Percentiles rank a stretch among this genome's conserved stretches.
Evolutionary conservation across 2,329 filamentous ascomycete genomes (phyloP).

Genomic region (Arachnopeziza araneosa): DNA sequence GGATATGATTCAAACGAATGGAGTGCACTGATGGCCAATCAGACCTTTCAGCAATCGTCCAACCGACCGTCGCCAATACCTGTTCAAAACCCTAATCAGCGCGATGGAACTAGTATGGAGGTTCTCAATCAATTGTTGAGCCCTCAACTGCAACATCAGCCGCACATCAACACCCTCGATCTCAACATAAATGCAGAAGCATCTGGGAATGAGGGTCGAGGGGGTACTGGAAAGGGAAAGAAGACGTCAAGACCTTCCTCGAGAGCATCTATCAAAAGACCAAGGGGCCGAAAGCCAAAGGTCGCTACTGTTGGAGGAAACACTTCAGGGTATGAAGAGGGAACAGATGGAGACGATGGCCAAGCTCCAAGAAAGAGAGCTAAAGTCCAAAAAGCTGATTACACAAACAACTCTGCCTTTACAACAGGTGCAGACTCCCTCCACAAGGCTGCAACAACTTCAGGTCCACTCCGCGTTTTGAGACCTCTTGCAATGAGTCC

Average conservation of each 20-base stretch:
- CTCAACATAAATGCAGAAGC: conserved; percentile 13
- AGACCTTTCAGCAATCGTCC: neutral
- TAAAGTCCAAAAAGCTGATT: conserved; percentile 68
- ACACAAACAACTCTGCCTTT: conserved; percentile 66
- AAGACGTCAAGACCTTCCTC: conserved; percentile 26
- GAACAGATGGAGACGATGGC: conserved; percentile 37
- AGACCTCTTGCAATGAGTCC: conserved; percentile 59
- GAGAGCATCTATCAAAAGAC: conserved; percentile 25
- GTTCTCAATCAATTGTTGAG: conserved; percentile 36
- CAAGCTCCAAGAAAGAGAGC: conserved; percentile 64
- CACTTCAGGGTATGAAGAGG: conserved; percentile 68
- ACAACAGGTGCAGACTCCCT: conserved; percentile 72
- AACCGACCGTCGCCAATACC: neutral
- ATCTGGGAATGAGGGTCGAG: conserved; percentile 11
- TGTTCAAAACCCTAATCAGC: conserved; percentile 1
- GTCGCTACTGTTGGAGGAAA: conserved; percentile 41
- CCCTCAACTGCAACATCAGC: conserved; percentile 24
- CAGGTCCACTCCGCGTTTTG: conserved; percentile 80
- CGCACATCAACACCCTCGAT: conserved; percentile 15
- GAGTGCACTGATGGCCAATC: conserved; percentile 52
- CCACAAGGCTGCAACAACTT: conserved; percentile 83
- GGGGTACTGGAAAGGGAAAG: conserved; percentile 11
- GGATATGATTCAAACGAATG: conserved; percentile 70
- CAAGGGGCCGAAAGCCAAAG: conserved; percentile 21
- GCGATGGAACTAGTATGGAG: conserved; percentile 23